Conservation (phyloP, 1,139 yeast genomes). For the Saccharomyces hybrid region DNA sequence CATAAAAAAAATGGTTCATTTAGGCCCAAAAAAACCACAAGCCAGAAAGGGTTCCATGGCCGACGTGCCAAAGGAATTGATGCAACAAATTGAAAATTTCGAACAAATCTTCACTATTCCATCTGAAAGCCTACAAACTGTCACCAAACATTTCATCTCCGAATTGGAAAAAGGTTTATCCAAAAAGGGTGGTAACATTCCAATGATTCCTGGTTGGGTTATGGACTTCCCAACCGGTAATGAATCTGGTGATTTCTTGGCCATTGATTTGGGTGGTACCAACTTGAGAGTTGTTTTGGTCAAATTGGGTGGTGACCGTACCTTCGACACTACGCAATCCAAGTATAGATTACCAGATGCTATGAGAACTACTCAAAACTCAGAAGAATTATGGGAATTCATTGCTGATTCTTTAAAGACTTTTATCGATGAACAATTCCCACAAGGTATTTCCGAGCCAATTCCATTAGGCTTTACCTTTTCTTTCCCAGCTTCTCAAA, state of each 20-base stretch:
- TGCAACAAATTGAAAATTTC: conserved; percentile 49
- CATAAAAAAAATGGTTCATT: conserved; percentile 53
- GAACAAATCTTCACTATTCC: conserved; percentile 59
- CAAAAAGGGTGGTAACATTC: conserved; percentile 71
- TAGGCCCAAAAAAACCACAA: conserved; percentile 79
- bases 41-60: conserved; percentile 74
- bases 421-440: conserved; percentile 54
- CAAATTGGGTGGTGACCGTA: conserved; percentile 65
- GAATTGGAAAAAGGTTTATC: conserved; percentile 79
- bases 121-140: conserved; percentile 49
- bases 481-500: conserved; percentile 85
- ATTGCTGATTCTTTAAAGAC: conserved; percentile 71
- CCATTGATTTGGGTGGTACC: conserved; percentile 94
- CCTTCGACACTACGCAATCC: conserved; percentile 75
- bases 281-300: conserved; percentile 85
- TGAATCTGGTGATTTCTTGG: conserved; percentile 82
- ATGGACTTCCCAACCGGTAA: conserved; percentile 86
- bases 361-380: conserved; percentile 64
- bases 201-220: conserved; percentile 97
- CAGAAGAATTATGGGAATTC: conserved; percentile 74
- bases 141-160: conserved; percentile 58
- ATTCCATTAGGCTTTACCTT: conserved; percentile 91
- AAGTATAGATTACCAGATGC: conserved; percentile 67
- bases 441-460: conserved; percentile 44
- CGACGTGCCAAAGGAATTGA: conserved; percentile 59